phyloP scores from a whole-genome alignment of 495 filamentous ascomycete species.

The Trichocladium antarcticum region DNA sequence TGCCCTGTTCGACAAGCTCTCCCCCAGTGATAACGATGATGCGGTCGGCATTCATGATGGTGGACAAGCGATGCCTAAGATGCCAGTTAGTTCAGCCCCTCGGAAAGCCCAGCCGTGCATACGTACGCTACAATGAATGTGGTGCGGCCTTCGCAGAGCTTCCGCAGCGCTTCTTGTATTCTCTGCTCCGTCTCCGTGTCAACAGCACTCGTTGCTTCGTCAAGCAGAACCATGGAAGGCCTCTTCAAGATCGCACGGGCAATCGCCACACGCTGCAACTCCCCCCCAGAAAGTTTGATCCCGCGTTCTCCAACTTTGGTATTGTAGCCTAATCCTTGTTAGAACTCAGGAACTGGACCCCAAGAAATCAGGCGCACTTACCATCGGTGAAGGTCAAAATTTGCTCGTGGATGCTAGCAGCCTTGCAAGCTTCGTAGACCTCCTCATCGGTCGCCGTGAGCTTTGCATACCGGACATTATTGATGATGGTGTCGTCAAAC shows the following conservation, averaged over 20 bases:
- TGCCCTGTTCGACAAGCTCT: constrained; percentile 52
- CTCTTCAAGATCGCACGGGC: constrained; percentile 50
- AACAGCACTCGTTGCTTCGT: constrained; percentile 48
- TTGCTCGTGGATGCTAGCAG: constrained; percentile 59
- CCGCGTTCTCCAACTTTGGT: constrained; percentile 53
- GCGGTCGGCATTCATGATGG: constrained; percentile 56
- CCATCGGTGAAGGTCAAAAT: constrained; percentile 51
- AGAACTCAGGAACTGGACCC: neutral
- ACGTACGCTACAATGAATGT: constrained; percentile 55
- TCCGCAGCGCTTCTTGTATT: constrained; percentile 56
- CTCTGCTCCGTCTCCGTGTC: constrained; percentile 59
- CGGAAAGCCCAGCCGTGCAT: neutral
- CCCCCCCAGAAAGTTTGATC: constrained; percentile 62
- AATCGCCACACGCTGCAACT: constrained; percentile 67
- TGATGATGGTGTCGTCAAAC: constrained; percentile 63
- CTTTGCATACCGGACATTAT: constrained; percentile 61
- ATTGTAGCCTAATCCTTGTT: constrained; percentile 37
- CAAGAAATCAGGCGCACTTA: constrained; percentile 5
- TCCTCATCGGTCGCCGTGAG: constrained; percentile 51
- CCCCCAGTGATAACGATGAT: constrained; percentile 58
- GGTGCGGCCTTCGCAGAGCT: constrained; percentile 45
- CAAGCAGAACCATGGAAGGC: constrained; percentile 45
- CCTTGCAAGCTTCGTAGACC: constrained; percentile 58
- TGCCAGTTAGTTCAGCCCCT: neutral
- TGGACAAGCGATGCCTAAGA: constrained; percentile 52